Evolutionary conservation across 2,329 filamentous ascomycete species (phyloP), one percentile per base, ranked within the genome.

Genomic region (Sclerotinia spermophila): DNA sequence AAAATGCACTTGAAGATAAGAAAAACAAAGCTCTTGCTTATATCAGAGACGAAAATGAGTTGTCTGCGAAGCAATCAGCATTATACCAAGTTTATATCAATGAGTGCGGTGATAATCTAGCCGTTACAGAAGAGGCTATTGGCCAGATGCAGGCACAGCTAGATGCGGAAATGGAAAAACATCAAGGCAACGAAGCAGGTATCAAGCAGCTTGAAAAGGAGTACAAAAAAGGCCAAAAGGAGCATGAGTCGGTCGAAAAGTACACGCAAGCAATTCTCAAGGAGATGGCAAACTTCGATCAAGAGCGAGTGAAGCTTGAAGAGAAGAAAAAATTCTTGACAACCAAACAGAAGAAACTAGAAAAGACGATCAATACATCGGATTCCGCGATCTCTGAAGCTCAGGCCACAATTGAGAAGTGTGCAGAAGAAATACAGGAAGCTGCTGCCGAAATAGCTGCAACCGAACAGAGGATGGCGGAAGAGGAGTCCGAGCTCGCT

Each of bases 281-380:
- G 79, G 93, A 98, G 79, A 90, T 96, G 82, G 90, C 93, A 59
- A 95, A 94, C 79, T 94, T 96, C 73, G 96, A 99, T 78, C 97
- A 98, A 79, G 96, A 98, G 79, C 90, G 90, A 33, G 96, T 99
- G 81, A 99, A 99, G 79, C 94, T 97, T 75, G 95, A 98, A 74
- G 96, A 99, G 81, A 98, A 98, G 84, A 91, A 91, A 80, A 99
- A 99, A 80, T 98, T 98, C 81, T 82, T 99, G 74, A 84, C 87
- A 2, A 91, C 90, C 78, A 99, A 99, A 83, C 90, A 92, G 77
- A 97, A 96, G 84, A 99, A 99, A 82, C 86, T 97, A 21, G 93
- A 98, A 75, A 98, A 97, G 83, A 87, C 91, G 0, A 92, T 96
- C 72, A 85, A 89, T 69, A 91, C 90, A 60, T 93, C 92, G 72